phyloP scores from a whole-genome alignment of 2,329 filamentous ascomycete genomes.

The Claviceps pusilla region DNA sequence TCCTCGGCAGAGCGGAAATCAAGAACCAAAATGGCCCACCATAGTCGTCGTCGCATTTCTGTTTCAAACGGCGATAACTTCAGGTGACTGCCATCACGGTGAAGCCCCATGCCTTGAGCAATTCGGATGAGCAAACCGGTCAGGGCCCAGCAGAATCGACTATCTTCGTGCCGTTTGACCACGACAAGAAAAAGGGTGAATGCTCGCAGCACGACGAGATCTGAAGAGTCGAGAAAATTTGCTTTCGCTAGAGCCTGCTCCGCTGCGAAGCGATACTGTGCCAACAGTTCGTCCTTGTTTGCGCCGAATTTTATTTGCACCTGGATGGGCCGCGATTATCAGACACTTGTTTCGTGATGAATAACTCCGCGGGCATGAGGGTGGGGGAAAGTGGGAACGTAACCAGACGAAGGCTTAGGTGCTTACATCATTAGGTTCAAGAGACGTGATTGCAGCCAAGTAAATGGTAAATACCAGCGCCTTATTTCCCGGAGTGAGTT shows the following conservation, averaged over 20 bases:
- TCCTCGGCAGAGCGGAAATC: conserved; percentile 42
- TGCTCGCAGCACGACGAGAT: conserved; percentile 42
- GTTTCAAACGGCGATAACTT: conserved; percentile 41
- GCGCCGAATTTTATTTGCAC: conserved; percentile 26
- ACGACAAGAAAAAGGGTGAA: conserved; percentile 40
- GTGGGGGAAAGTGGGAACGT: not conserved
- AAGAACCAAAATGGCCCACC: conserved; percentile 44
- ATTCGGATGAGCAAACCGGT: conserved; percentile 43
- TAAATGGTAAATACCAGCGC: conserved; percentile 51
- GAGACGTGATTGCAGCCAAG: conserved; percentile 40
- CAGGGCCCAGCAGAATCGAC: conserved; percentile 44
- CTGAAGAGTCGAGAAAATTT: conserved; percentile 41
- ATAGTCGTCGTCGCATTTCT: conserved; percentile 45
- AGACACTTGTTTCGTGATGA: not conserved
- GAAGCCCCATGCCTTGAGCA: conserved; percentile 44
- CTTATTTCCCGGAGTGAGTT: conserved; percentile 40
- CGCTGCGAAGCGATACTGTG: conserved; percentile 36
- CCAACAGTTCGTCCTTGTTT: conserved; percentile 28
- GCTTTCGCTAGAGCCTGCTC: conserved; percentile 43
- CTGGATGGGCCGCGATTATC: conserved; percentile 6
- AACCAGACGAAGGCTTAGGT: not conserved
- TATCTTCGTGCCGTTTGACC: conserved; percentile 30
- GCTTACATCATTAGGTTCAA: conserved; percentile 44
- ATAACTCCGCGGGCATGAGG: not conserved
- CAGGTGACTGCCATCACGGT: conserved; percentile 38